phyloP scores from a whole-genome alignment of 345 rosid species.

The Ceriops zippeliana region DNA sequence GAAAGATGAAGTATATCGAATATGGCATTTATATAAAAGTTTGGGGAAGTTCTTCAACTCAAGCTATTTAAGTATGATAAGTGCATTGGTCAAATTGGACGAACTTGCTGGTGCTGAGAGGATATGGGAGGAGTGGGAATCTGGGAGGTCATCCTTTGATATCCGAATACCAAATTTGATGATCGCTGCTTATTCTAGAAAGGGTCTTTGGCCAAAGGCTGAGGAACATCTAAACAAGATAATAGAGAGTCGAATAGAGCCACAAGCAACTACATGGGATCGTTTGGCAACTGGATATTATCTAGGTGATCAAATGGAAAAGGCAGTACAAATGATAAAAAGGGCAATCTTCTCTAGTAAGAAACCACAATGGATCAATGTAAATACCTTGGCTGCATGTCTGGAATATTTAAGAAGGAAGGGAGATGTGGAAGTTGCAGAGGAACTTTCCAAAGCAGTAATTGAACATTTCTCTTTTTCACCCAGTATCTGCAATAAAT shows the following conservation, averaged over 20 bases:
- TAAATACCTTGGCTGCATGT: conserved; percentile 35
- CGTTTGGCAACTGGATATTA: conserved; percentile 41
- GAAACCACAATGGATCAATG: conserved; percentile 33
- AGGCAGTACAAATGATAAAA: conserved; percentile 41
- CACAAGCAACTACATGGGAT: conserved; percentile 36
- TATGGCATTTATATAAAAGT: conserved; percentile 51
- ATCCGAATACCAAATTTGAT: conserved; percentile 40
- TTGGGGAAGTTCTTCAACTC: conserved; percentile 33
- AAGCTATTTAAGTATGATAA: conserved; percentile 47
- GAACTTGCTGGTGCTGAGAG: conserved; percentile 49
- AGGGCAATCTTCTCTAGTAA: conserved; percentile 30
- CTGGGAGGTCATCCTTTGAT: conserved; percentile 31
- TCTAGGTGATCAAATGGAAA: conserved; percentile 30
- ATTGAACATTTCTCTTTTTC: conserved; percentile 8
- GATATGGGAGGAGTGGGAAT: conserved; percentile 55
- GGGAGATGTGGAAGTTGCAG: conserved; percentile 26
- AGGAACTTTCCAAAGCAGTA: conserved; percentile 18
- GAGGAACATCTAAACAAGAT: conserved; percentile 33
- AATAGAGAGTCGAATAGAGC: conserved; percentile 26
- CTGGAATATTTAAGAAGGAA: conserved; percentile 30
- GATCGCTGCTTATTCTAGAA: conserved; percentile 43
- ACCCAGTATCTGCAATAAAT: not conserved
- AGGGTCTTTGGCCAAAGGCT: conserved; percentile 54
- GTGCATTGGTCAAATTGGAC: conserved; percentile 49
- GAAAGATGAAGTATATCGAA: conserved; percentile 46